Evolutionary conservation across 768 basidiomycete species (phyloP).

Genomic region (Tylopilus sp.): DNA sequence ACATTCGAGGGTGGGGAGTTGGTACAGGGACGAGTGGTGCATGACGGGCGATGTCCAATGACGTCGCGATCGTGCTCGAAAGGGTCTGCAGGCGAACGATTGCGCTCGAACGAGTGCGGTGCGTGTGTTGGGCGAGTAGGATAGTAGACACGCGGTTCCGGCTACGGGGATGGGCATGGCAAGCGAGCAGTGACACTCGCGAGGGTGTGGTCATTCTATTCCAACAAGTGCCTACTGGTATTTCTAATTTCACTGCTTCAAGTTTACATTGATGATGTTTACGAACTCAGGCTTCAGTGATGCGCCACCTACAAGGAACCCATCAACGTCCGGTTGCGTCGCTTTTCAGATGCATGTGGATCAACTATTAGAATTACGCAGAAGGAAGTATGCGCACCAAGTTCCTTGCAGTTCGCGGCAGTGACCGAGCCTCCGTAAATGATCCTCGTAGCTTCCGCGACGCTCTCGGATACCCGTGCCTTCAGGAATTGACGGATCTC

Average conservation of each 20-base stretch:
- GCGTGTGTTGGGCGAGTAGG: no score
- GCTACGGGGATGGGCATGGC: no score
- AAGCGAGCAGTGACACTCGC: no score
- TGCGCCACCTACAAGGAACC: constrained; percentile 97
- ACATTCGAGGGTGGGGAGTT: no score
- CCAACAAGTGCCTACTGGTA: background rate
- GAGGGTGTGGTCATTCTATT: no score
- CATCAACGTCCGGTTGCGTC: constrained; percentile 80
- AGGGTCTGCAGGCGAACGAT: no score
- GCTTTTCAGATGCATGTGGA: constrained; percentile 40
- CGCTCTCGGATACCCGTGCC: constrained; percentile 57
- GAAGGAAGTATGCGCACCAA: constrained; percentile 52
- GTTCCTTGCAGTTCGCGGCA: constrained; percentile 82
- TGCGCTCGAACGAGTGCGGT: no score
- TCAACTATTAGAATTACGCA: background rate
- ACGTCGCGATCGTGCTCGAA: no score
- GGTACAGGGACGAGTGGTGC: no score
- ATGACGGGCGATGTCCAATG: no score
- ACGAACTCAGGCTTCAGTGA: constrained; percentile 97
- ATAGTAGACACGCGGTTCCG: no score
- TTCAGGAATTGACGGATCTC: constrained; percentile 76
- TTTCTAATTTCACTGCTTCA: constrained; percentile 20
- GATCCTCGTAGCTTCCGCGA: constrained; percentile 75
- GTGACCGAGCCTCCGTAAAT: constrained; percentile 97
- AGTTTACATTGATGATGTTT: constrained; percentile 82